These are phyloP conservation scores for Annulohypoxylon maeteangense DNA, from an alignment of 495 filamentous ascomycete species.

Conservation along the genomic window DNA sequence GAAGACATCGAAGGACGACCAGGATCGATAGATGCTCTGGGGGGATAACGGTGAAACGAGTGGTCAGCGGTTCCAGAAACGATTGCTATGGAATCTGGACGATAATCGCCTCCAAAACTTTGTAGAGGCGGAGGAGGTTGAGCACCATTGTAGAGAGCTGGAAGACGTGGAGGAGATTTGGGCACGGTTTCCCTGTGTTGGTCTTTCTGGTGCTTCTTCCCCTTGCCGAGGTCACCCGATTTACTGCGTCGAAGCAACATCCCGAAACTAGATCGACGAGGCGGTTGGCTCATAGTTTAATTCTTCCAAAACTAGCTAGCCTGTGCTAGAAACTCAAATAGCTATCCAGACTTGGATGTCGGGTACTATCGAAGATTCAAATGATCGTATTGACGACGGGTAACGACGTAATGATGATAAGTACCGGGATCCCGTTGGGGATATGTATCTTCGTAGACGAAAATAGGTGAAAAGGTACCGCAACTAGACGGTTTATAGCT, in stretches of 20 bases:
- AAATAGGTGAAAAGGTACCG: constrained; percentile 20
- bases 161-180: constrained; percentile 80
- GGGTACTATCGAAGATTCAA: constrained; percentile 21
- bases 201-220: constrained; percentile 72
- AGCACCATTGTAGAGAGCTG: constrained; percentile 72
- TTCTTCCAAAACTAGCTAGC: constrained; percentile 27
- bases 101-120: constrained; percentile 77
- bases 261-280: constrained; percentile 66
- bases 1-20: constrained; percentile 60
- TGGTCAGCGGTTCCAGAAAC: constrained; percentile 63
- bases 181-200: constrained; percentile 74
- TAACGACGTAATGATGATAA: constrained; percentile 23
- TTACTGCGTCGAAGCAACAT: constrained; percentile 83
- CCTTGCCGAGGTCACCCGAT: constrained; percentile 74
- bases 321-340: constrained; percentile 29
- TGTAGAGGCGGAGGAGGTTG: constrained; percentile 70
- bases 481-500: constrained; percentile 5
- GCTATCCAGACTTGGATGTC: constrained; percentile 24
- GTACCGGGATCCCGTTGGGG: constrained; percentile 16
- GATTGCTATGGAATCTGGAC: constrained; percentile 73
- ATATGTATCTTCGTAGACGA: constrained; percentile 18
- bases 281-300: constrained; percentile 56
- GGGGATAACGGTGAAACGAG: constrained; percentile 48
- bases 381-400: neutral
- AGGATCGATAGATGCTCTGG: constrained; percentile 46